Conservation (phyloP, 2,329 filamentous ascomycete genomes). For the Aphanoascus verrucosus region DNA sequence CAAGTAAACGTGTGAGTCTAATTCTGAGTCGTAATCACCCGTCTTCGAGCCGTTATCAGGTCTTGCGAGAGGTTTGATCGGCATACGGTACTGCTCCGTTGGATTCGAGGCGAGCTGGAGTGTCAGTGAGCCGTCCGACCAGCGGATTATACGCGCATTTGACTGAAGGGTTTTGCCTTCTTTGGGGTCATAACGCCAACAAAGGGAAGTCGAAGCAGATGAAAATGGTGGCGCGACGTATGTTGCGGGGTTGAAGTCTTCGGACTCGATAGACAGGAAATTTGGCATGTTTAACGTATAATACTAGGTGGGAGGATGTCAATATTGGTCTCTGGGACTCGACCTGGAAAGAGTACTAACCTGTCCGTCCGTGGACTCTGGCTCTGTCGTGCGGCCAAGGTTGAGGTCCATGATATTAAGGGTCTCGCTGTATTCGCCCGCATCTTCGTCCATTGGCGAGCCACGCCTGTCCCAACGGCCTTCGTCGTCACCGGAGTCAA, state of each 20-base stretch:
- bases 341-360: constrained; percentile 19
- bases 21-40: constrained; percentile 41
- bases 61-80: constrained; percentile 48
- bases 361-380: constrained; percentile 39
- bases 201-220: constrained; percentile 53
- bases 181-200: constrained; percentile 55
- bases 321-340: background rate
- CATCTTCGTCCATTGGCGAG: constrained; percentile 37
- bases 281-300: constrained; percentile 55
- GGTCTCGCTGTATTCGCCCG: constrained; percentile 36
- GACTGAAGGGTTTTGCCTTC: constrained; percentile 49
- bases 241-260: constrained; percentile 49
- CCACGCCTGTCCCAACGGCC: constrained; percentile 44
- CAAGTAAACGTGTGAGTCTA: constrained; percentile 55
- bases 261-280: constrained; percentile 52
- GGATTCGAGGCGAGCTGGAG: constrained; percentile 55
- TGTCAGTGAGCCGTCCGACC: constrained; percentile 57
- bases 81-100: constrained; percentile 49
- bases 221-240: constrained; percentile 54
- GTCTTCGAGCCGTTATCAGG: constrained; percentile 42
- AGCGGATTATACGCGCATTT: constrained; percentile 54
- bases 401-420: constrained; percentile 46
- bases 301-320: constrained; percentile 31
- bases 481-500: constrained; percentile 55
- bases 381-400: constrained; percentile 47